Percentiles rank a stretch among this genome's conserved stretches.
Evolutionary conservation across 169 alveolate species (phyloP).

Genomic region (Eimeria zaria): DNA sequence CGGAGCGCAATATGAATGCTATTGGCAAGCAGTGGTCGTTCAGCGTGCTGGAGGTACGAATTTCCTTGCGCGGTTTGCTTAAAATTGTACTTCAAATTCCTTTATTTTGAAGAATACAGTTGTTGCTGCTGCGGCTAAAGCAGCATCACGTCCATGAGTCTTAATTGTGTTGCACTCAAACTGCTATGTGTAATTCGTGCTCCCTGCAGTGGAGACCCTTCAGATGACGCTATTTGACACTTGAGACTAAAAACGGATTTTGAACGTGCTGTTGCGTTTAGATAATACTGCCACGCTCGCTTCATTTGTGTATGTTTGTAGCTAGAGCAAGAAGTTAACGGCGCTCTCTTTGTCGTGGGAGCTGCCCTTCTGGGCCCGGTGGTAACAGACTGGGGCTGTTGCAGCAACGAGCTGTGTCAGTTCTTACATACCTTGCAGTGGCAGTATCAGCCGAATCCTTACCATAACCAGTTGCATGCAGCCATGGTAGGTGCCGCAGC

Average conservation of each 20-base stretch:
- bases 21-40: conserved; percentile 51
- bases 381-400: conserved; percentile 40
- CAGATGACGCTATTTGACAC: background rate
- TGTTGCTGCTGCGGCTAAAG: background rate
- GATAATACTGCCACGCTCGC: background rate
- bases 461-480: conserved; percentile 86
- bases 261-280: background rate
- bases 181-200: background rate
- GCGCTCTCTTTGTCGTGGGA: conserved; percentile 12
- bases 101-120: background rate
- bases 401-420: conserved; percentile 47
- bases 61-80: background rate
- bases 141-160: background rate
- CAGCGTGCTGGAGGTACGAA: conserved; percentile 32
- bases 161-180: background rate
- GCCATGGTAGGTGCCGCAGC: conserved; percentile 40
- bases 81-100: background rate
- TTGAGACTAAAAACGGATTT: background rate
- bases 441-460: conserved; percentile 81
- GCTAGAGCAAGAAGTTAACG: background rate
- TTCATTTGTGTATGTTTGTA: background rate
- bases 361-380: conserved; percentile 23
- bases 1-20: conserved; percentile 5
- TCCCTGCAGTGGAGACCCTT: background rate
- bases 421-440: conserved; percentile 44